Percentiles rank a stretch among this genome's conserved stretches.
Conservation (phyloP, 306 rosid species). For the Benincasa hispida region DNA sequence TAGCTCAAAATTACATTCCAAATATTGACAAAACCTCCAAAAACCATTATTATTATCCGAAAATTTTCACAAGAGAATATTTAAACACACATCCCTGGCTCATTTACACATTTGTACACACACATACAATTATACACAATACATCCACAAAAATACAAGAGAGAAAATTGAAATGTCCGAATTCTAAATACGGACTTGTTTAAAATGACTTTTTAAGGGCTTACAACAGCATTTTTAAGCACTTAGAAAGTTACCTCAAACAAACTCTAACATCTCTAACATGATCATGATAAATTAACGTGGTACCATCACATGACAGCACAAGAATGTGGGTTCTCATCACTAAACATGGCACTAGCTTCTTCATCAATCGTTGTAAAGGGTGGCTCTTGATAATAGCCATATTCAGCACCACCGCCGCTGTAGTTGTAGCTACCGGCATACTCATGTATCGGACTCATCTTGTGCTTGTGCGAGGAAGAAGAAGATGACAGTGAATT, state of each 20-base stretch:
- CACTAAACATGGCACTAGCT: slow-evolving; percentile 39
- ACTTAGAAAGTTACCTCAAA: too few relatives aligned
- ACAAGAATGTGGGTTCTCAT: slow-evolving; percentile 69
- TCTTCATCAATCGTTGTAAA: slow-evolving; percentile 25
- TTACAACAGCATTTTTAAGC: too few relatives aligned
- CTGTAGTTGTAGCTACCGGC: slow-evolving; percentile 12
- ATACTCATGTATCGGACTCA: background rate
- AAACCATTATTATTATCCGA: too few relatives aligned
- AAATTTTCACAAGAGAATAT: background rate
- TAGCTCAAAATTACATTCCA: too few relatives aligned
- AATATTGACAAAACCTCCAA: too few relatives aligned
- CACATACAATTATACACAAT: background rate
- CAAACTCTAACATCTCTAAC: too few relatives aligned
- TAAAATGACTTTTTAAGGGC: too few relatives aligned
- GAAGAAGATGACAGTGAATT: slow-evolving; percentile 16
- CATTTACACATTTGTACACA: background rate
- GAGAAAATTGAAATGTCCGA: background rate
- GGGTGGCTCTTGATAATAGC: slow-evolving; percentile 25
- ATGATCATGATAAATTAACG: too few relatives aligned
- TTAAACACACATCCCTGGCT: background rate
- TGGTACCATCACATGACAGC: slow-evolving; percentile 30
- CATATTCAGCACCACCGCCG: slow-evolving; percentile 21
- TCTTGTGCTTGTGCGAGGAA: slow-evolving; percentile 13
- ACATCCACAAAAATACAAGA: background rate
- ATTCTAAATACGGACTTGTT: too few relatives aligned